phyloP scores from a whole-genome alignment of 2,329 filamentous ascomycete genomes.

The Thielaviopsis euricoi region DNA sequence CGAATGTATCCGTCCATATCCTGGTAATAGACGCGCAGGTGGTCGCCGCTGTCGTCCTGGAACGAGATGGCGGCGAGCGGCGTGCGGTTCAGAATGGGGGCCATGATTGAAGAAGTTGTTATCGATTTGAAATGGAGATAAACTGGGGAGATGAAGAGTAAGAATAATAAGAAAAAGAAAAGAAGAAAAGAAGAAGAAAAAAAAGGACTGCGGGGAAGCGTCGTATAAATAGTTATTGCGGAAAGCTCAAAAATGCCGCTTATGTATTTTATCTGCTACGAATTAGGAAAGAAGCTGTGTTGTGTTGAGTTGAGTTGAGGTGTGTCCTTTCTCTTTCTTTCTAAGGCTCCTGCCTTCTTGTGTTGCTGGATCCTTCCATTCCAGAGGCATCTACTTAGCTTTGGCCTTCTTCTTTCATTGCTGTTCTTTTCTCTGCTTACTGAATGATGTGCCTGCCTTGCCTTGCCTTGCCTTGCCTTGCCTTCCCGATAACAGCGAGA shows the following conservation, averaged over 20 bases:
- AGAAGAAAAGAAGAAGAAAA: background rate
- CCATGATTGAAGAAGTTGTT: constrained; percentile 1
- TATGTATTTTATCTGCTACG: background rate
- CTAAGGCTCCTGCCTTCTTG: no score
- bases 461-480: no score
- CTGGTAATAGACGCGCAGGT: constrained; percentile 11
- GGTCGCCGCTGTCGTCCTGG: constrained; percentile 11
- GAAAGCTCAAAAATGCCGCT: background rate
- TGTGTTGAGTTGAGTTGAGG: no score
- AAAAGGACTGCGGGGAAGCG: background rate
- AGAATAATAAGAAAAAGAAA: background rate
- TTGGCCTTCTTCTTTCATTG: background rate
- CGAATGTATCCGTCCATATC: constrained; percentile 12
- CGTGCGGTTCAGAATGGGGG: constrained; percentile 10
- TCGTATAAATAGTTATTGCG: background rate
- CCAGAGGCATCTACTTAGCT: background rate
- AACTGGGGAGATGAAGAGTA: background rate
- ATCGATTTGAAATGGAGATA: background rate
- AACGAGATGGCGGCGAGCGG: constrained; percentile 10
- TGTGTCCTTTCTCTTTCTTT: no score
- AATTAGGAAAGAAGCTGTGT: background rate
- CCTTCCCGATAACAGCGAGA: background rate
- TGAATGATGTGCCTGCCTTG: no score
- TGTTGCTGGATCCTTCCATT: background rate
- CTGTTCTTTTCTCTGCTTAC: background rate